Base-by-base conservation (phyloP, 2,329 filamentous ascomycete species). In the Pseudonectria foliicola region DNA sequence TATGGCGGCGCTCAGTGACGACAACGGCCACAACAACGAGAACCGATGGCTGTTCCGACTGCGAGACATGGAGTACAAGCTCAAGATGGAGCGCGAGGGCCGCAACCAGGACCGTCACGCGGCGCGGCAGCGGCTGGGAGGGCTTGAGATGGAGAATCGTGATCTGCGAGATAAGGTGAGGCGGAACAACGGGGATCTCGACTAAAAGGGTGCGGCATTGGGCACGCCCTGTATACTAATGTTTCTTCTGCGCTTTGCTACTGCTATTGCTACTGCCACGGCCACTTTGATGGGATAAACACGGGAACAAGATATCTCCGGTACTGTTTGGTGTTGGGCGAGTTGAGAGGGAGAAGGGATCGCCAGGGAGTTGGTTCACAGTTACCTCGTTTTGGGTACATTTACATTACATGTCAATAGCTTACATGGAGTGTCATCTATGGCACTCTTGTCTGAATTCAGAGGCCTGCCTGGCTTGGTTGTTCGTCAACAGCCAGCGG, bases 61-160 rank as follows among this genome's bases (percentile, higher is more conserved):
- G 24, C 79, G 86, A 38, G 89, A 96, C 55, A 67, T 96, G 48
- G 92, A 98, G 67, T 75, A 82, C 46, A 78, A 93, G 49, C 69
- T 98, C 13, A 94, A 95, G 59, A 80, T 85, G 29, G 92, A 98
- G 64, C 70, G 92, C 11, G 92, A 96, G 60, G 88, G 81, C 1
- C 69, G 92, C 29, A 68, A 93, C 34, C 68, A 94, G 38, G 92
- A 98, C 62, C 77, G 92, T 4, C 82, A 75, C 31, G 88, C 87
- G 15, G 90, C 90, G 18, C 69, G 85, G 35, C 83, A 88, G 63
- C 70, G 90, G 34, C 63, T 95, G 1, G 81, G 87, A 39, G 83
- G 88, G 42, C 73, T 82, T n/a, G 75, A 80, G 54, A 67, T 73
- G 35, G 82, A 88, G 63, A 87, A 87, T 53, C 74, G 81, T 46